Conservation (phyloP, 2,329 filamentous ascomycete species). For the Diaporthe sp. region DNA sequence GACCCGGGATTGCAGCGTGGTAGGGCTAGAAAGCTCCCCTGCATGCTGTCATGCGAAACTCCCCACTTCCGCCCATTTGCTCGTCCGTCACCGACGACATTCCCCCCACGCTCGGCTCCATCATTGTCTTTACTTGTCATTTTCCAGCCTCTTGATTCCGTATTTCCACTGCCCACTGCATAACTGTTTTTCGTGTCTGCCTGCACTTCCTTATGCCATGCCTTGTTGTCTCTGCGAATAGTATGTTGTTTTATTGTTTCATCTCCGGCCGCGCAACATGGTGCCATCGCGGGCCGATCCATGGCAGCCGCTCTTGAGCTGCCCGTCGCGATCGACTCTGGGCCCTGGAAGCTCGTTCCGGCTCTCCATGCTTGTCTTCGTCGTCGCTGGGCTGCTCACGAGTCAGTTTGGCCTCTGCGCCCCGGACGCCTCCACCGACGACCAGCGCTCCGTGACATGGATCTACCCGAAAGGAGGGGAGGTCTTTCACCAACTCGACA, state of each 20-base stretch:
- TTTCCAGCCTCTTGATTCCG: slow-evolving; percentile 8
- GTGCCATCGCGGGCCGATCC: slow-evolving; percentile 27
- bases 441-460: slow-evolving; percentile 6
- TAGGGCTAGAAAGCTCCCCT: slow-evolving; percentile 8
- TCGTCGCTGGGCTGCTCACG: background rate
- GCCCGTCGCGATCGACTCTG: slow-evolving; percentile 11
- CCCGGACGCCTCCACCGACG: slow-evolving; percentile 6
- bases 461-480: slow-evolving; percentile 24
- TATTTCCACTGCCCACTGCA: background rate
- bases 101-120: slow-evolving; percentile 3
- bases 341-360: background rate
- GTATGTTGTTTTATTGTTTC: background rate
- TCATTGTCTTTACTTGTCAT: slow-evolving; percentile 5
- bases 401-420: background rate
- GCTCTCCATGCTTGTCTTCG: background rate
- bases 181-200: background rate
- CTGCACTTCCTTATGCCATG: background rate
- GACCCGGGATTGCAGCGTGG: background rate
- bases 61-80: slow-evolving; percentile 7
- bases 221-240: background rate
- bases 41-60: background rate
- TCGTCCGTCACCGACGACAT: slow-evolving; percentile 5
- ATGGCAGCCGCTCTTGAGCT: slow-evolving; percentile 7
- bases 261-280: slow-evolving; percentile 7
- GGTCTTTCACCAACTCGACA: slow-evolving; percentile 31